A percentile compares a stretch with the other conserved stretches of the same genome.
Conservation (phyloP, 2,329 filamentous ascomycete genomes). For the Ampelomyces quisqualis region DNA sequence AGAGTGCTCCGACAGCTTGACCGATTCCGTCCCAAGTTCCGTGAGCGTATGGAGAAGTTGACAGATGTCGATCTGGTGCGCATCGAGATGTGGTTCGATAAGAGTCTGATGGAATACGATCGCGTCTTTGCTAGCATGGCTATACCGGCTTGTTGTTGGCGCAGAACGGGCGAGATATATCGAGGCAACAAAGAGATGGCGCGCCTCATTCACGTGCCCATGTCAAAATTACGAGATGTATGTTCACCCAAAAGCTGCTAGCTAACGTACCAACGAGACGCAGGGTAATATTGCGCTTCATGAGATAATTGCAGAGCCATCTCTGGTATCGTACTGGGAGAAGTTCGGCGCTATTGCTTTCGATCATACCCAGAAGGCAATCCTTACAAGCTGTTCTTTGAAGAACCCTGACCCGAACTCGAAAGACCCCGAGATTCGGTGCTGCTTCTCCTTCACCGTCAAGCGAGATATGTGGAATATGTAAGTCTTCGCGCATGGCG, state of each 20-base stretch:
- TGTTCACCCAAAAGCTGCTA: constrained; percentile 42
- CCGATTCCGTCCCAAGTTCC: constrained; percentile 90
- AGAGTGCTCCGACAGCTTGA: constrained; percentile 91
- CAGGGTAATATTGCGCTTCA: constrained; percentile 93
- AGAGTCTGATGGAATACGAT: constrained; percentile 95
- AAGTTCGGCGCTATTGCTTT: constrained; percentile 98
- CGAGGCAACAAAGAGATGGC: constrained; percentile 99
- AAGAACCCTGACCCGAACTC: constrained; percentile 68
- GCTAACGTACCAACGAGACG: constrained; percentile 12
- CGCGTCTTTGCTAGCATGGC: constrained; percentile 99
- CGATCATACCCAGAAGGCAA: constrained; percentile 88
- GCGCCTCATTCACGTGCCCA: constrained; percentile 87
- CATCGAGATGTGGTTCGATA: constrained; percentile 99
- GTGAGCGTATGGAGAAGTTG: constrained; percentile 87
- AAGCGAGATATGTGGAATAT: constrained; percentile 93
- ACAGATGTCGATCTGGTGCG: constrained; percentile 93
- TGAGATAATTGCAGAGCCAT: constrained; percentile 93
- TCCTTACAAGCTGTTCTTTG: constrained; percentile 87
- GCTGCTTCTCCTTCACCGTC: constrained; percentile 97
- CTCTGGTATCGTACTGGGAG: constrained; percentile 96
- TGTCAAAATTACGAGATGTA: constrained; percentile 87
- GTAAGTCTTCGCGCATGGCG: constrained; percentile 58
- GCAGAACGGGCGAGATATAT: constrained; percentile 95
- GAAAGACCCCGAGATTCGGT: constrained; percentile 74
- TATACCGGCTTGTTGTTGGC: constrained; percentile 95